phyloP scores from a whole-genome alignment of 768 basidiomycete species.

The Strobilomyces confusus region DNA sequence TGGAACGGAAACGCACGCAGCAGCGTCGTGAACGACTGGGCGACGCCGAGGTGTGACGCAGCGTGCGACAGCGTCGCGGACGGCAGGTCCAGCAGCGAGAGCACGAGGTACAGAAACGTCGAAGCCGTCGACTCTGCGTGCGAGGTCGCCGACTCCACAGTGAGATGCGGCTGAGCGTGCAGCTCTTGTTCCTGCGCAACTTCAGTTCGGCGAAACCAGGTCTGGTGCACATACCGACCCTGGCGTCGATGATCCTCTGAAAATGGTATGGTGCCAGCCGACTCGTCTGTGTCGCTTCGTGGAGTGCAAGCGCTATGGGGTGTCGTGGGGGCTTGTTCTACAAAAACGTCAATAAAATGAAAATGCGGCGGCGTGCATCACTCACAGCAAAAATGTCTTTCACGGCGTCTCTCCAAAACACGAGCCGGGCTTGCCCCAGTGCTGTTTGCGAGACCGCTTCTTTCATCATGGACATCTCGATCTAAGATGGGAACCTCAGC shows the following conservation, averaged over 20 bases:
- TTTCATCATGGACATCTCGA: constrained; percentile 73
- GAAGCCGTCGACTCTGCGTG: constrained; percentile 82
- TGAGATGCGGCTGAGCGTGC: constrained; percentile 58
- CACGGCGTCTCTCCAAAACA: constrained; percentile 84
- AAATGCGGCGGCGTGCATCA: constrained; percentile 18
- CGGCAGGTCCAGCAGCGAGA: constrained; percentile 59
- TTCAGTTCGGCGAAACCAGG: constrained; percentile 19
- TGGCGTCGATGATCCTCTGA: constrained; percentile 79
- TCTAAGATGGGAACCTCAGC: constrained; percentile 37
- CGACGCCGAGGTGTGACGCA: constrained; percentile 75
- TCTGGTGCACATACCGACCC: constrained; percentile 45
- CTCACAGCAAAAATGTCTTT: constrained; percentile 61
- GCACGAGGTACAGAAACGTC: constrained; percentile 70
- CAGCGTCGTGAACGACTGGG: constrained; percentile 67
- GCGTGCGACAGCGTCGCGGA: constrained; percentile 65
- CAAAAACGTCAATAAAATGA: constrained; percentile 16
- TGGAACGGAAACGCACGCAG: constrained; percentile 78
- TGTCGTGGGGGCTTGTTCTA: constrained; percentile 77
- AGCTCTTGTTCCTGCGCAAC: constrained; percentile 59
- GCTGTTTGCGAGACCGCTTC: constrained; percentile 69
- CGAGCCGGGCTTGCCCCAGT: constrained; percentile 80
- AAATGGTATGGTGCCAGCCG: constrained; percentile 71
- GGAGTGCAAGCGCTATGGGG: constrained; percentile 73
- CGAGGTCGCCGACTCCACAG: constrained; percentile 60
- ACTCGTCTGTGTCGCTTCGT: constrained; percentile 46